Evolutionary conservation across 1,284 basidiomycete genomes (phyloP).

Genomic region (Ceratobasidium sp.): DNA sequence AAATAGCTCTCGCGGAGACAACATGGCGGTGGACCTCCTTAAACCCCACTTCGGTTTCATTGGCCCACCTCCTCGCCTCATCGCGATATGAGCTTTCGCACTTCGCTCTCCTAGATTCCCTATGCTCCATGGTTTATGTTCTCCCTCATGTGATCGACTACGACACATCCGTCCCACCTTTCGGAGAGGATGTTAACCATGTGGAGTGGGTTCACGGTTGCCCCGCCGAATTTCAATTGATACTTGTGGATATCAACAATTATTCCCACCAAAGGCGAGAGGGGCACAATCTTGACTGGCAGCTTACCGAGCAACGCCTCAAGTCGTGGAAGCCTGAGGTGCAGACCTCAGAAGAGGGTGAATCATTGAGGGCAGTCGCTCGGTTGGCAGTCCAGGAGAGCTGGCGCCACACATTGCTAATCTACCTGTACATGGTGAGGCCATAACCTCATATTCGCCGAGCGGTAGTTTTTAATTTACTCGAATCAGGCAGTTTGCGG

Average conservation of each 20-base stretch:
- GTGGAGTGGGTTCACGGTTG: constrained; percentile 35
- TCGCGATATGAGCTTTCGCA: background rate
- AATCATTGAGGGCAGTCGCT: constrained; percentile 9
- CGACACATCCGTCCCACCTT: background rate
- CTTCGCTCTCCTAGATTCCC: constrained; percentile 17
- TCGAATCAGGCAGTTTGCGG: no score
- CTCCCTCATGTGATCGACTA: constrained; percentile 7
- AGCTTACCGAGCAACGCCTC: background rate
- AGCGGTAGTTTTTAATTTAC: no score
- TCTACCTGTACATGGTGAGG: constrained; percentile 37
- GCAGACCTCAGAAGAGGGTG: background rate
- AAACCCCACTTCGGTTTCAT: background rate
- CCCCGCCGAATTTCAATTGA: constrained; percentile 7
- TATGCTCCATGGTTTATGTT: constrained; percentile 26
- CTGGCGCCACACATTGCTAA: constrained; percentile 29
- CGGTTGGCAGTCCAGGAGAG: constrained; percentile 29
- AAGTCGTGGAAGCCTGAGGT: no score
- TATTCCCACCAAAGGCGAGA: background rate
- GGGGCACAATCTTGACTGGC: constrained; percentile 14
- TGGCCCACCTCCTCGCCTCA: constrained; percentile 15
- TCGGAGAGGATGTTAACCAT: background rate
- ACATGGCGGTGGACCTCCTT: no score
- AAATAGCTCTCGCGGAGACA: background rate
- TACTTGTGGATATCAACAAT: constrained; percentile 6
- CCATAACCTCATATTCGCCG: background rate